phyloP scores from a whole-genome alignment of 2,329 filamentous ascomycete species.

The Arachnomyces sp. region DNA sequence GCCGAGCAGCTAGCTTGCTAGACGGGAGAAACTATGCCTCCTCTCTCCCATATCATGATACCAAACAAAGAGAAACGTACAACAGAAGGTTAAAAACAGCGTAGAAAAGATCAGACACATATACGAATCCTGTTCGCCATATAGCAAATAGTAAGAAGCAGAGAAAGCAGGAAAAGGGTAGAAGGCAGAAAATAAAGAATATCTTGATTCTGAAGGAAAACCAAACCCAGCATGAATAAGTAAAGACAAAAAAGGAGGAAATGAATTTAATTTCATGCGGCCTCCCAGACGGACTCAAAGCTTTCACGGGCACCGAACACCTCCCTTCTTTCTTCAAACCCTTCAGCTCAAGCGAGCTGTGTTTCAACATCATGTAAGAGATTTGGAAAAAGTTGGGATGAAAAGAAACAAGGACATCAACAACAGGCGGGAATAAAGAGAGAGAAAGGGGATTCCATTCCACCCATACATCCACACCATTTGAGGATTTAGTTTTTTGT shows the following conservation, averaged over 20 bases:
- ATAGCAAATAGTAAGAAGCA: conserved; percentile 12
- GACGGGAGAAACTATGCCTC: no score
- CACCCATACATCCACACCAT: no score
- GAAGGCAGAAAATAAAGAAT: conserved; percentile 22
- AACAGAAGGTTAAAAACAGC: no score
- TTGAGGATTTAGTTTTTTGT: no score
- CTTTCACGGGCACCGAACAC: conserved; percentile 1
- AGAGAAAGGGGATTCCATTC: no score
- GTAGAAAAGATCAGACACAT: no score
- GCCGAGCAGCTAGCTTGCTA: no score
- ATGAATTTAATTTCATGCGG: no score
- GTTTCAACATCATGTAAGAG: conserved; percentile 2
- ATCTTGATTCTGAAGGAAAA: conserved; percentile 16
- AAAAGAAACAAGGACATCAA: conserved; percentile 6
- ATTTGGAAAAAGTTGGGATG: neutral
- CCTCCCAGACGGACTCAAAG: conserved; percentile 1
- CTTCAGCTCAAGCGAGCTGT: conserved; percentile 5
- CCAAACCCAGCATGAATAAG: conserved; percentile 10
- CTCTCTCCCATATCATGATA: no score
- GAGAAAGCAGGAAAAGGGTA: conserved; percentile 12
- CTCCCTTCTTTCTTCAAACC: conserved; percentile 1
- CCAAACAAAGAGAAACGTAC: no score
- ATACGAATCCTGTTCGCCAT: no score
- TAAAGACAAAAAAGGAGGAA: neutral
- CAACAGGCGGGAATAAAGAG: no score